phyloP scores from a whole-genome alignment of 768 basidiomycete genomes.

The Podaxis pistillaris region DNA sequence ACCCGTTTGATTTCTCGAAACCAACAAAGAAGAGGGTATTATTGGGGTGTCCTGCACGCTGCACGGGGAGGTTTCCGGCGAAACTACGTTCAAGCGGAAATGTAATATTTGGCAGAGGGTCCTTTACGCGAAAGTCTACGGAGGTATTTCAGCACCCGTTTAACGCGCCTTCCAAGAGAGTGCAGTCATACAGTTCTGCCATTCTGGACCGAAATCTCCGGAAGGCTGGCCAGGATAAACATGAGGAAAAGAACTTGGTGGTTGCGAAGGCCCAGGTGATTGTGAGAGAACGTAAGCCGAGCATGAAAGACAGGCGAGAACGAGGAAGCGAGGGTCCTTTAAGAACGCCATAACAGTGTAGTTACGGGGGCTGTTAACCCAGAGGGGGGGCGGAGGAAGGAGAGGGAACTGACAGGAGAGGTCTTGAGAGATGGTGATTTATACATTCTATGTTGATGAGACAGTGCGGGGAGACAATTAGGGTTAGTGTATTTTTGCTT shows the following conservation, averaged over 20 bases:
- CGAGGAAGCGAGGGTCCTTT: constrained; percentile 23
- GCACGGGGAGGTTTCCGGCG: constrained; percentile 64
- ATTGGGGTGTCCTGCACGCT: constrained; percentile 58
- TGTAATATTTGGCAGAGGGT: constrained; percentile 58
- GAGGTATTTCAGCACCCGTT: background rate
- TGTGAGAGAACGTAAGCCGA: constrained; percentile 22
- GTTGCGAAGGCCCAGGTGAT: constrained; percentile 21
- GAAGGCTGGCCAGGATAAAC: constrained; percentile 44
- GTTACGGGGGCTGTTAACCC: background rate
- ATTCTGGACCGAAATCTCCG: constrained; percentile 50
- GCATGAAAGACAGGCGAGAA: constrained; percentile 23
- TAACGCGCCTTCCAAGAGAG: background rate
- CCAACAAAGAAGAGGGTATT: constrained; percentile 67
- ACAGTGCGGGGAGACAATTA: constrained; percentile 1
- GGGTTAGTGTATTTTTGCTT: constrained; percentile 3
- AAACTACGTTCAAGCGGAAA: constrained; percentile 51
- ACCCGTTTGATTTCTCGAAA: constrained; percentile 55
- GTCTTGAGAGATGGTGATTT: background rate
- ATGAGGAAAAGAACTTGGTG: constrained; percentile 47
- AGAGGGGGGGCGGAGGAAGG: constrained; percentile 7
- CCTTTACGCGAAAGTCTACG: constrained; percentile 60
- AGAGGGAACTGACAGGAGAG: background rate
- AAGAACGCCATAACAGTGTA: constrained; percentile 20
- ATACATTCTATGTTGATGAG: constrained; percentile 1
- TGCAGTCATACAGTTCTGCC: constrained; percentile 56